A percentile compares a stretch with the other conserved stretches of the same genome.
These are phyloP conservation scores for Blastobotrys raffinosifermentans DNA, from an alignment of 1,139 yeast genomes.

Conservation along the genomic window DNA sequence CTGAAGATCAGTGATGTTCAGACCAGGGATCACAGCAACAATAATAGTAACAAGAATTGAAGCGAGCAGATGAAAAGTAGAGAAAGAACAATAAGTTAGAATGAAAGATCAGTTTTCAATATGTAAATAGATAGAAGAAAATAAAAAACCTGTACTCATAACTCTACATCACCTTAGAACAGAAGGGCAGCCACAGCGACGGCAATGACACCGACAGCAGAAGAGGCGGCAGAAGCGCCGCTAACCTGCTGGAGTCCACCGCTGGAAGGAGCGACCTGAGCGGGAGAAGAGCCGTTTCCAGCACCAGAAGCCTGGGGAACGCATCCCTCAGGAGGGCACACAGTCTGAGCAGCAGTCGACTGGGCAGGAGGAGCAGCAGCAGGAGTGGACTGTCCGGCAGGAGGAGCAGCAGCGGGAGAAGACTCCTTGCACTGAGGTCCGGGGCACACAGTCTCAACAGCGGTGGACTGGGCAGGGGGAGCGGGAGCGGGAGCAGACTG, in stretches of 20 bases:
- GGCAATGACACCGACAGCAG: conserved; percentile 16
- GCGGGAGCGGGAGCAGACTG: conserved; percentile 5
- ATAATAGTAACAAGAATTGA: no score
- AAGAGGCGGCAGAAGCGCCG: conserved; percentile 12
- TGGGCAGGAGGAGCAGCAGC: conserved; percentile 2
- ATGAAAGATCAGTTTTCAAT: no score
- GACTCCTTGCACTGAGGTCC: conserved; percentile 2
- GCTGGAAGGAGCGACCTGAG: conserved; percentile 1
- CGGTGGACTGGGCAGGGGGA: conserved; percentile 2
- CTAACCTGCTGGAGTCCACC: conserved; percentile 5
- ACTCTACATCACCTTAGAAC: conserved; percentile 14
- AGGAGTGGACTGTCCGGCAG: conserved; percentile 4
- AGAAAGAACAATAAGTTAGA: no score
- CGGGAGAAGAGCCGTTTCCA: neutral
- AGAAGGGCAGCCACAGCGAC: conserved; percentile 18
- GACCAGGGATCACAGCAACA: no score
- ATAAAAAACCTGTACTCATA: no score
- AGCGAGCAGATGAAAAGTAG: no score
- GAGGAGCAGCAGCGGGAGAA: conserved; percentile 1
- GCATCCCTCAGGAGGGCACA: neutral
- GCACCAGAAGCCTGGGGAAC: neutral
- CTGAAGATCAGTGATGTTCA: no score
- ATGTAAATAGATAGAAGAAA: no score
- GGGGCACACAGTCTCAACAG: conserved; percentile 5
- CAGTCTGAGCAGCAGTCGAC: conserved; percentile 2